Evolutionary conservation across 768 basidiomycete species (phyloP).

Genomic region (Vishniacozyma victoriae): DNA sequence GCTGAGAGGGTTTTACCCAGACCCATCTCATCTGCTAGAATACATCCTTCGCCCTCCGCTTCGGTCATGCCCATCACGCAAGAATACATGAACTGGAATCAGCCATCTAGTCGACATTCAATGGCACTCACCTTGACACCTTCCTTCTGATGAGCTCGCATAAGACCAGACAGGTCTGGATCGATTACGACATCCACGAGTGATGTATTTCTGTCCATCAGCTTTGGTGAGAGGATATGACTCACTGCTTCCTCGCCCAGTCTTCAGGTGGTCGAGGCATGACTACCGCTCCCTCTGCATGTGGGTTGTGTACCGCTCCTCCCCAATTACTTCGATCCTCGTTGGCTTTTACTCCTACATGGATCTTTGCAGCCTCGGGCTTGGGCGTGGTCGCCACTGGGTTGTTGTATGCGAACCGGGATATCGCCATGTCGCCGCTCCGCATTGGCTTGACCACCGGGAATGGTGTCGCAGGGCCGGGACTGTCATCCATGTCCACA

Average conservation of each 20-base stretch:
- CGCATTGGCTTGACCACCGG: too few species aligned
- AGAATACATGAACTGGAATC: constrained; percentile 77
- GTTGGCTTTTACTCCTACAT: constrained; percentile 23
- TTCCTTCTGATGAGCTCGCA: constrained; percentile 86
- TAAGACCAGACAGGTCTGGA: constrained; percentile 65
- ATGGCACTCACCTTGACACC: constrained; percentile 51
- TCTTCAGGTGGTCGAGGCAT: constrained; percentile 72
- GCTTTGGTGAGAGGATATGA: background rate
- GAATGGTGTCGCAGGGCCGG: too few species aligned
- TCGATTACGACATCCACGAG: constrained; percentile 77
- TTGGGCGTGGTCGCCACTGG: too few species aligned
- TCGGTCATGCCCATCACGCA: constrained; percentile 89
- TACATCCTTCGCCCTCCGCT: constrained; percentile 84
- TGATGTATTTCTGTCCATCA: constrained; percentile 13
- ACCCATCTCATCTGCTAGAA: constrained; percentile 97
- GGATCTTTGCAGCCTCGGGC: constrained; percentile 13
- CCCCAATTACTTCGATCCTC: constrained; percentile 24
- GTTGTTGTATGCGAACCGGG: too few species aligned
- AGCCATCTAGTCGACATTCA: background rate
- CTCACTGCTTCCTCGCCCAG: constrained; percentile 56
- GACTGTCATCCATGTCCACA: background rate
- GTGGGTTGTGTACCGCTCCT: constrained; percentile 59
- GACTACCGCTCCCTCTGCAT: constrained; percentile 68
- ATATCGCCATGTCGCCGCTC: too few species aligned
- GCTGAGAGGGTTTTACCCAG: constrained; percentile 91